Base-by-base conservation (phyloP, 331 rosid genomes). In the Quercus tomentella region DNA sequence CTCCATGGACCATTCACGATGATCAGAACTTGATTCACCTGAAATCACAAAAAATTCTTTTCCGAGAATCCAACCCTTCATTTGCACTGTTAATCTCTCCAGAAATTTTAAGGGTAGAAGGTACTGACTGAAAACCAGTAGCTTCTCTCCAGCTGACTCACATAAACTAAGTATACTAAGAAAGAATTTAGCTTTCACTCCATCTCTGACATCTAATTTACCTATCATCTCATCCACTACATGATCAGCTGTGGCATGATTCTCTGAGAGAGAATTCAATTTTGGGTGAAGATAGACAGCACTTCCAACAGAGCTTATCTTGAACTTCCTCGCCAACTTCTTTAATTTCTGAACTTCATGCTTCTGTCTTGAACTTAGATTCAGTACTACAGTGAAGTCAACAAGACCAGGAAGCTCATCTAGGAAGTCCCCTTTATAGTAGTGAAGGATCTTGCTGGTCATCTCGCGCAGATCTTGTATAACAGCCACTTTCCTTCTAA, bases 381-480 rank as follows among this genome's bases (percentile, higher is more conserved):
- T 95, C 23, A 95, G 86, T 6, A 91, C 80, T 41, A 96, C 89
- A 2, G 96, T 92, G 75, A 90, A 91, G 86, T 96, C 99, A 20
- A 84, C 87, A 4, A 96, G 89, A 56, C 99, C 98, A 23, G 97
- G 98, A 82, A 96, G 99, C 86, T 96, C 99, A 56, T 96, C 99
- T 14, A 91, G 91, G 81, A 92, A 90, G 88, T 96, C 99, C 60
- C 99, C 99, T 86, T 88, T 91, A 41, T 93, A 96, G 55, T 93
- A 93, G 70, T 91, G 99, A n/a, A 95, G 93, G 49, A 96, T 91
- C 70, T 88, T 85, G 84, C 94, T 81, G 0, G 99, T 96, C 97
- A 96, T 90, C 86, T 96, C 99, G 20, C 98, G 94, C 80, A 91
- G 82, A 81, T 96, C 99, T 9, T 85, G 97, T 60, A 95, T 95